Base-by-base conservation (phyloP, 2,329 filamentous ascomycete species). In the Aspergillus fijiensis region DNA sequence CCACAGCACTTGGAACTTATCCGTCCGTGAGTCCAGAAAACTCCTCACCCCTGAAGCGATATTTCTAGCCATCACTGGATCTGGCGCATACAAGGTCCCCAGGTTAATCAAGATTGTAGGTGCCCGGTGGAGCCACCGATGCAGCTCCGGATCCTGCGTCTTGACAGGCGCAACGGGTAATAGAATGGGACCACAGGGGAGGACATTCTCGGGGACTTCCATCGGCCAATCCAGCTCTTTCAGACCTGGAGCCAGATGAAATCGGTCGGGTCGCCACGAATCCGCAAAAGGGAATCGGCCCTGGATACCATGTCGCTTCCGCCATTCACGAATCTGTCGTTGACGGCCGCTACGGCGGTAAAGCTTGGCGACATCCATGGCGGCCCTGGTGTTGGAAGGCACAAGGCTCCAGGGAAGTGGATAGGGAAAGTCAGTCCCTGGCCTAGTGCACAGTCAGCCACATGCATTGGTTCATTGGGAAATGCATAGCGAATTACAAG, bases 211-310 rank as follows among this genome's bases (percentile, higher is more conserved):
- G 4, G 50, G 50, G 12, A 52, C 21, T 31, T 52, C 50, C 9
- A 52, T 21, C 14, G 50, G 50, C 50, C 50, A 52, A 29, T 52
- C 50, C 16, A 52, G 50, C 19, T 52, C 50, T 33, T 52, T 52
- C 50, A 52, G 21, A 10, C 50, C 50, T 3, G 50, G 50, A 14
- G 50, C 19, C 29, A 52, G 25, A 33, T 52, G 50, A 5, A 52
- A 52, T 23, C 50, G 27, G 23, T 52, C 50, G n/a, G 50, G 50
- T 23, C 50, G 50, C 50, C 50, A 52, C 21, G 50, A 25, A 52
- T 52, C 50, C 19, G 50, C 50, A 52, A 52, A 52, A 16, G 50
- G 27, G 9, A 52, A 52, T 14, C 50, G 50, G 31, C 50, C 50
- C 29, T 52, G 50, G n/a, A 52, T 52, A n/a, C 33, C 29, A n/a